Percentiles rank a stretch among this genome's conserved stretches.
Conservation (phyloP, 2,329 filamentous ascomycete genomes). For the Aspergillus flavus region DNA sequence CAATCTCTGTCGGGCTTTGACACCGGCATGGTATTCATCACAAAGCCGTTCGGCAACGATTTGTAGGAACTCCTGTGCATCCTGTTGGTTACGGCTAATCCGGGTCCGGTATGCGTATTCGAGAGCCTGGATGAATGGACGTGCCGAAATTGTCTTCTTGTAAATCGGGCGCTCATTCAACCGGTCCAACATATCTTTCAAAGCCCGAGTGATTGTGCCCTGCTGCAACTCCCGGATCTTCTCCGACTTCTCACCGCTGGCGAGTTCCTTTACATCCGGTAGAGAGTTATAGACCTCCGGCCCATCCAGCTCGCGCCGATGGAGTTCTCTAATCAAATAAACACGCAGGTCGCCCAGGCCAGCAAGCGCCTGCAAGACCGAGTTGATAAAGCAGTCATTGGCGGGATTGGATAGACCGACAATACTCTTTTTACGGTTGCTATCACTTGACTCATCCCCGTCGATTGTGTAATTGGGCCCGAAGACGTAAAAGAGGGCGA, state of each 20-base stretch:
- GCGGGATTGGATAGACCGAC: conserved; percentile 88
- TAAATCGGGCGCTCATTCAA: conserved; percentile 93
- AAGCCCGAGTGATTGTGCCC: conserved; percentile 78
- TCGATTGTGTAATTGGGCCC: conserved; percentile 96
- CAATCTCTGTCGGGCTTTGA: conserved; percentile 63
- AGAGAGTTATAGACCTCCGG: conserved; percentile 71
- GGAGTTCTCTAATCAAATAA: conserved; percentile 89
- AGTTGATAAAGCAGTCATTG: conserved; percentile 98
- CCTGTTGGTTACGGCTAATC: conserved; percentile 93
- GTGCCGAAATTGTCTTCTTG: conserved; percentile 88
- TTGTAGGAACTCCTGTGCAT: conserved; percentile 96
- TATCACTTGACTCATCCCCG: conserved; percentile 65
- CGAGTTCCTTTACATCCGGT: conserved; percentile 47
- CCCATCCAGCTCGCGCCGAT: conserved; percentile 79
- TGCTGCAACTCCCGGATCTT: conserved; percentile 67
- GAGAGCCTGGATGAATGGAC: conserved; percentile 78
- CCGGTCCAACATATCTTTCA: conserved; percentile 90
- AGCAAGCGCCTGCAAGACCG: conserved; percentile 87
- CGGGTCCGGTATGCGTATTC: conserved; percentile 86
- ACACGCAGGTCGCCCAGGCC: conserved; percentile 85
- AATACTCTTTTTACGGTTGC: conserved; percentile 76
- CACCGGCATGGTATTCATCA: conserved; percentile 89
- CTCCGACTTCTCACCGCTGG: conserved; percentile 46
- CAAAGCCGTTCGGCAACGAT: conserved; percentile 88
- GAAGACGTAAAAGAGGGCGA: conserved; percentile 95